A percentile compares a stretch with the other conserved stretches of the same genome.
Conservation (phyloP, 352 stramenopile genomes). For the Elongisporangium prolatum region DNA sequence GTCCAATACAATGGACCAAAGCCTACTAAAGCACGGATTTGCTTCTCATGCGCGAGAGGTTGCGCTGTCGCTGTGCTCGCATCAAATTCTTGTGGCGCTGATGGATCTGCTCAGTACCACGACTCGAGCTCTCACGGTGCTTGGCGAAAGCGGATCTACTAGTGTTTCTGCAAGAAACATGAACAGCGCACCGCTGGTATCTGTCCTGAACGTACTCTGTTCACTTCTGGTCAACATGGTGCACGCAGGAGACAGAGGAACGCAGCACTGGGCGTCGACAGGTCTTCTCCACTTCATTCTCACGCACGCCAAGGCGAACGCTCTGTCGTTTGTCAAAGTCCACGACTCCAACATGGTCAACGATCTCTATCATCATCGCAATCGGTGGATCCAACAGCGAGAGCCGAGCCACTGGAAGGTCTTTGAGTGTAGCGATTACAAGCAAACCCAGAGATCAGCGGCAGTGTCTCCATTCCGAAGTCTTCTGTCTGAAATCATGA, state of each 20-base stretch:
- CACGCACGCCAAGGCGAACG: conserved; percentile 20
- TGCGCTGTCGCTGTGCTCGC: conserved; percentile 15
- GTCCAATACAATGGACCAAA: background rate
- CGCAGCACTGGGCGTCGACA: conserved; percentile 22
- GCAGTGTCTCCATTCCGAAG: conserved; percentile 27
- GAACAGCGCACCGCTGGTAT: conserved; percentile 15
- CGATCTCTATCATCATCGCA: conserved; percentile 12
- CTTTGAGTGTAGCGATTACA: background rate
- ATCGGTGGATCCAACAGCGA: background rate
- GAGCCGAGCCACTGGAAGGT: conserved; percentile 2
- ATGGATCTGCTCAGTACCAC: conserved; percentile 17
- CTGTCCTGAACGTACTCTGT: conserved; percentile 16
- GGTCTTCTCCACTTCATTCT: conserved; percentile 21
- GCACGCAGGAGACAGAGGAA: conserved; percentile 23
- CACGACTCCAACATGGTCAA: conserved; percentile 31
- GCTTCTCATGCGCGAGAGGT: conserved; percentile 9
- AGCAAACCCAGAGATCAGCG: background rate
- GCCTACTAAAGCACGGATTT: conserved; percentile 1
- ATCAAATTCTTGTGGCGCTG: conserved; percentile 13
- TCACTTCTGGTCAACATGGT: conserved; percentile 36
- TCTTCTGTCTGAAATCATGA: conserved; percentile 22
- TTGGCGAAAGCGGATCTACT: conserved; percentile 18
- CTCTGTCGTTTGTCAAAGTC: conserved; percentile 29
- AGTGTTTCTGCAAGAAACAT: conserved; percentile 7
- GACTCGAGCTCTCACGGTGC: conserved; percentile 18